These are phyloP conservation scores for Rhynchosporium graminicola DNA, from an alignment of 2,329 filamentous ascomycete genomes.

Conservation along the genomic window DNA sequence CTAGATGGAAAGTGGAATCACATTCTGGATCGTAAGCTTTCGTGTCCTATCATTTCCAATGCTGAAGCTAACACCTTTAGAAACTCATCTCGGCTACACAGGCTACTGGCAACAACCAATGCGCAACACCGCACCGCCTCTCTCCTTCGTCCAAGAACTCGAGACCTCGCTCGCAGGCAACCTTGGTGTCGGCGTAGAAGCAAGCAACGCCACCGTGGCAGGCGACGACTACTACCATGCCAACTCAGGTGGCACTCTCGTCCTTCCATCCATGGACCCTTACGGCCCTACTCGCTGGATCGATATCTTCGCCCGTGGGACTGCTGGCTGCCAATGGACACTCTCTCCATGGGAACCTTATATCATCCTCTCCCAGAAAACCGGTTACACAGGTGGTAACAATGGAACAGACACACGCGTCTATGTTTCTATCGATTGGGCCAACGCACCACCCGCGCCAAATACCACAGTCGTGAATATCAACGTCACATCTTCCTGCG, in stretches of 20 bases:
- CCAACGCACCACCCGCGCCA: constrained; percentile 44
- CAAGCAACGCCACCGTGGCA: constrained; percentile 65
- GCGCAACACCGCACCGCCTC: constrained; percentile 64
- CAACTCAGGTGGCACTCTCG: constrained; percentile 55
- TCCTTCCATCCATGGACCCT: constrained; percentile 57
- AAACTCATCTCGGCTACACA: constrained; percentile 55
- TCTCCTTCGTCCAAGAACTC: constrained; percentile 59
- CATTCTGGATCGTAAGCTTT: constrained; percentile 55
- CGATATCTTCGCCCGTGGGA: constrained; percentile 63
- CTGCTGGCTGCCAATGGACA: constrained; percentile 51
- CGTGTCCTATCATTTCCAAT: background rate
- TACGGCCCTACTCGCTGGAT: constrained; percentile 63
- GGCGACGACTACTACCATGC: constrained; percentile 66
- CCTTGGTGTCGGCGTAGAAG: constrained; percentile 64
- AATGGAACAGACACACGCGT: constrained; percentile 54
- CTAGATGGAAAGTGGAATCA: constrained; percentile 63
- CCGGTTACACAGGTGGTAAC: constrained; percentile 51
- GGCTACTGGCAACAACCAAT: constrained; percentile 70
- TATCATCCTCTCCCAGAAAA: constrained; percentile 52
- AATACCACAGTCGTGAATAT: constrained; percentile 52
- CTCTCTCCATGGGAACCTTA: constrained; percentile 51
- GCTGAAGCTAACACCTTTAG: constrained; percentile 39
- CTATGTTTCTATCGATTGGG: constrained; percentile 58
- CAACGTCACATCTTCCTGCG: constrained; percentile 52
- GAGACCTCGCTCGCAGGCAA: constrained; percentile 62